Evolutionary conservation across 371 early-diverging fungal species (phyloP), one percentile per base, ranked within the genome.

Genomic region (Circinella umbellata): DNA sequence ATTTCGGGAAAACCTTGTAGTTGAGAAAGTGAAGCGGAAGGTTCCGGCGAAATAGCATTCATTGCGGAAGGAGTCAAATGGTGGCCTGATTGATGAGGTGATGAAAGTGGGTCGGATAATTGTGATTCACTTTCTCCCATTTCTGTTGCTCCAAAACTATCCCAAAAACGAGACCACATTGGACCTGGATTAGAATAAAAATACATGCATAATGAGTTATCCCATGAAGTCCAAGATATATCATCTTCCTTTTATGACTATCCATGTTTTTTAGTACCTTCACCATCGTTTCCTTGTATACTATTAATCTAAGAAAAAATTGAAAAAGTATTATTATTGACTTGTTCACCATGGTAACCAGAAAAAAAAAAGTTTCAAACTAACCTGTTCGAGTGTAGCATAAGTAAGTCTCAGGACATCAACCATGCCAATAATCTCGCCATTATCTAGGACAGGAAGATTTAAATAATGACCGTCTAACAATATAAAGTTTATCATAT

Each of bases 361-460:
- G 51, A 8, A 51, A 17, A n/a, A 8, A 51, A 17, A n/a, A 51
- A 51, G 17, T 51, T 51, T 51, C 4, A 35, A 10, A 27, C n/a
- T 76, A 72, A 84, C 79, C 83, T 91, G 91, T 78, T 92, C 92
- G 71, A 93, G 76, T 39, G 91, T 90, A 5, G 89, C 89, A 71
- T 93, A 93, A 20, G 97, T 97, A 66, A 98, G 80, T 65, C 92
- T 92, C 73, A 96, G 80, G 8, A 98, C 96, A 80, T 98, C 97
- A 4, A 97, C 95, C 69, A 97, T 84, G 42, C 98, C 98, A 27
- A 93, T 79, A 54, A 94, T 83, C 67, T 82, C 83, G 65, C 83
- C 86, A 8, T 86, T 89, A 46, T 95, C 94, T 37, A 97, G 89
- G 9, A 98, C 96, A 0, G 99, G 99, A 62, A 98, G 84, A 77